Percentiles rank a stretch among this genome's conserved stretches.
Evolutionary conservation across 257 asterid species (phyloP).

Genomic region (Gynochthodes officinalis): DNA sequence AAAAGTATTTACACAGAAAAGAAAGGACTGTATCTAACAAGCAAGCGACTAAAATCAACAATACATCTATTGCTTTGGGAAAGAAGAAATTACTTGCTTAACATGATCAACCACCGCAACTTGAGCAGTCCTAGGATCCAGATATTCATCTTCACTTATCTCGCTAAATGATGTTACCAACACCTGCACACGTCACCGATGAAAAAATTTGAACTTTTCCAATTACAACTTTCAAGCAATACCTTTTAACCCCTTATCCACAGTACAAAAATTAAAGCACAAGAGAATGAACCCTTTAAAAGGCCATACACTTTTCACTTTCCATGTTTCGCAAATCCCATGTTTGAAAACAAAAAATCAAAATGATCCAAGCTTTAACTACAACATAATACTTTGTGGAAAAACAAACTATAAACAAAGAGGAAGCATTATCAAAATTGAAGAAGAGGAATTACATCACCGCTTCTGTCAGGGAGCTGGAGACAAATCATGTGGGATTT

Average conservation of each 20-base stretch:
- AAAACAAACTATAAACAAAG: constrained; percentile 12
- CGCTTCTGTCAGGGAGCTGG: constrained; percentile 80
- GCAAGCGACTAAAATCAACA: background rate
- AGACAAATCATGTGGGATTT: constrained; percentile 86
- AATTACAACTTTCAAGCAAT: background rate
- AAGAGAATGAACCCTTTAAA: too few species aligned
- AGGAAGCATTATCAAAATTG: constrained; percentile 1
- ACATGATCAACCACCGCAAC: constrained; percentile 87
- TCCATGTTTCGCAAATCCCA: background rate
- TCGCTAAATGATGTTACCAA: constrained; percentile 68
- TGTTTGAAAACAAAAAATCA: background rate
- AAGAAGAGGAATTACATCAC: constrained; percentile 56
- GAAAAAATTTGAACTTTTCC: background rate
- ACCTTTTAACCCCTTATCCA: background rate
- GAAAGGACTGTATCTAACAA: background rate
- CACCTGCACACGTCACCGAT: constrained; percentile 46
- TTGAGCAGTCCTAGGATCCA: constrained; percentile 94
- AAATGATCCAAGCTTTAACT: background rate
- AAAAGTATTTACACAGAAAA: background rate
- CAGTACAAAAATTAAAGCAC: background rate
- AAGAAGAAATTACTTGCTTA: constrained; percentile 59
- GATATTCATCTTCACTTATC: constrained; percentile 68
- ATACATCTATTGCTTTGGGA: background rate
- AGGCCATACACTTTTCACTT: background rate
- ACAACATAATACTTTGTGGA: background rate